A percentile compares a stretch with the other conserved stretches of the same genome.
These are phyloP conservation scores for Aspergillus terreus DNA, from an alignment of 2,329 filamentous ascomycete species.

Conservation along the genomic window DNA sequence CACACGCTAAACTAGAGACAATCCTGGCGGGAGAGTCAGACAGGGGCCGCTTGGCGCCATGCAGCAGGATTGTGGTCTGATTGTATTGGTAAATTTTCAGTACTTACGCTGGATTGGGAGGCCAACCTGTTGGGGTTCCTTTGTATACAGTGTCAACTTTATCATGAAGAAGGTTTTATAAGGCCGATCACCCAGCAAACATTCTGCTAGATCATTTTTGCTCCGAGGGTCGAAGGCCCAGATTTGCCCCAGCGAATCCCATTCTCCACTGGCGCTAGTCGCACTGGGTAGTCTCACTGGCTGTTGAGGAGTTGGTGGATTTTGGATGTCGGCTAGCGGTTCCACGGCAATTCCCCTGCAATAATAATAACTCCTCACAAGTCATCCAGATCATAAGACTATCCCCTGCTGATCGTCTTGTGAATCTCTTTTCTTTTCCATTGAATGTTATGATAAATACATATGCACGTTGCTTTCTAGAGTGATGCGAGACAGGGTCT, in stretches of 20 bases:
- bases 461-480: background rate
- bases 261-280: background rate
- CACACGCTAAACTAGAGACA: background rate
- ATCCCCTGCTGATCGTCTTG: background rate
- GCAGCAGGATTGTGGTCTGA: background rate
- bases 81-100: background rate
- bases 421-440: background rate
- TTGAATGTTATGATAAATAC: background rate
- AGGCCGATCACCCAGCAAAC: background rate
- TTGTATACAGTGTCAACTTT: background rate
- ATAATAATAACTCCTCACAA: background rate
- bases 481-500: background rate
- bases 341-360: background rate
- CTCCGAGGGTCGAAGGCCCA: background rate
- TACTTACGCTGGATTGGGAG: background rate
- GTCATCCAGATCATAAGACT: background rate
- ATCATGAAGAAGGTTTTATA: background rate
- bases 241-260: background rate
- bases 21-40: background rate
- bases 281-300: background rate
- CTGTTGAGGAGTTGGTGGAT: background rate
- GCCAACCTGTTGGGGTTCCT: background rate
- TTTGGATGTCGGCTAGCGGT: background rate
- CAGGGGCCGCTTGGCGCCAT: background rate
- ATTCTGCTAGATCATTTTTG: background rate